Conservation (phyloP, 2,329 filamentous ascomycete genomes). For the Cercospora zeae-maydis region DNA sequence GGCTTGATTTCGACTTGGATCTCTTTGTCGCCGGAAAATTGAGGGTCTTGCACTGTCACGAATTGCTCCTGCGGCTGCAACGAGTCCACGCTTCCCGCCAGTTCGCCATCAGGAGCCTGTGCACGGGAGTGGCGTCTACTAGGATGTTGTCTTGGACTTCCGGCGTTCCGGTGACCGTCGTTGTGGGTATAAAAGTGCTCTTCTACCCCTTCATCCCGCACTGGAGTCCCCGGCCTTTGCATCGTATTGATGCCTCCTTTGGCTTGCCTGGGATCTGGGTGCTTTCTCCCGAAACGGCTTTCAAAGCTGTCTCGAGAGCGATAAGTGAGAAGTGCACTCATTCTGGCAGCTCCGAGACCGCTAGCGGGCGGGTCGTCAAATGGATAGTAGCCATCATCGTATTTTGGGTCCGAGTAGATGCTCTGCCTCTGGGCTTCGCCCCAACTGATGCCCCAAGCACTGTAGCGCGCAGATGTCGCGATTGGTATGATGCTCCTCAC, state of each 20-base stretch:
- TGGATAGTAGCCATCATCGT: slow-evolving; percentile 91
- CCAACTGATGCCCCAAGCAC: slow-evolving; percentile 89
- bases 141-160: slow-evolving; percentile 43
- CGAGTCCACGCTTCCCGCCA: slow-evolving; percentile 23
- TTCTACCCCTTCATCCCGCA: slow-evolving; percentile 23
- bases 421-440: slow-evolving; percentile 83
- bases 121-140: slow-evolving; percentile 28
- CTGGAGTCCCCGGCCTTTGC: slow-evolving; percentile 45
- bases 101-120: slow-evolving; percentile 25
- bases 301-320: slow-evolving; percentile 96
- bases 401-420: slow-evolving; percentile 98
- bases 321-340: slow-evolving; percentile 95
- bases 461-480: slow-evolving; percentile 78
- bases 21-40: slow-evolving; percentile 45
- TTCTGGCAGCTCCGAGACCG: slow-evolving; percentile 87
- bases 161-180: slow-evolving; percentile 48
- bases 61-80: slow-evolving; percentile 18
- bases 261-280: slow-evolving; percentile 71
- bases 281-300: slow-evolving; percentile 88
- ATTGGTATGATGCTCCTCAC: slow-evolving; percentile 78
- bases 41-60: slow-evolving; percentile 41
- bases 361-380: slow-evolving; percentile 82
- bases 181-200: slow-evolving; percentile 54
- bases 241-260: slow-evolving; percentile 74
- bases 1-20: slow-evolving; percentile 29